Conservation (phyloP, 2,329 filamentous ascomycete species). For the Stemphylium beticola region DNA sequence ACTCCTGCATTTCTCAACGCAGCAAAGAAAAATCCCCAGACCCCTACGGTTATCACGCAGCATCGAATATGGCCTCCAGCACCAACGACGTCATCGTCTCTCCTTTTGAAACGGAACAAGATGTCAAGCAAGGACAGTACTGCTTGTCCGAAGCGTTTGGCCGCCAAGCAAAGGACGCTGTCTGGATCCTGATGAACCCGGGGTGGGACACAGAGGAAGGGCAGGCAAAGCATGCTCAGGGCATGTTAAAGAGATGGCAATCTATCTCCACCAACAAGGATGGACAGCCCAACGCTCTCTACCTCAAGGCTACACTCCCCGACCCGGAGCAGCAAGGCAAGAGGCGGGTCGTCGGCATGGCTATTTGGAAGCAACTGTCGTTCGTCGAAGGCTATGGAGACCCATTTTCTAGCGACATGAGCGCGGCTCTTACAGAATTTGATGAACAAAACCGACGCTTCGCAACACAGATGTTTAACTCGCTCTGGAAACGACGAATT, state of each 20-base stretch:
- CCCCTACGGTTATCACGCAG: background rate
- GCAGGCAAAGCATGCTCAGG: slow-evolving; percentile 42
- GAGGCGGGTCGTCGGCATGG: slow-evolving; percentile 56
- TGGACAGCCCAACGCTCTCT: slow-evolving; percentile 59
- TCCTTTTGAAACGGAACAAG: slow-evolving; percentile 29
- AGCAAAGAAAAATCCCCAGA: background rate
- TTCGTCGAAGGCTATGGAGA: slow-evolving; percentile 58
- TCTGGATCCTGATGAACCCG: slow-evolving; percentile 61
- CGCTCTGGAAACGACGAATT: slow-evolving; percentile 54
- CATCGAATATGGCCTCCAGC: slow-evolving; percentile 18
- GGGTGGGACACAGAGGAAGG: slow-evolving; percentile 62
- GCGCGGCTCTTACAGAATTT: slow-evolving; percentile 38
- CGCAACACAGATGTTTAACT: slow-evolving; percentile 52
- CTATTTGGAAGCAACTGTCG: slow-evolving; percentile 63
- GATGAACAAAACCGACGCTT: slow-evolving; percentile 57
- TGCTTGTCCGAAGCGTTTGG: slow-evolving; percentile 56
- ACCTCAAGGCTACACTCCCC: slow-evolving; percentile 61
- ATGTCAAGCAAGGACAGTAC: slow-evolving; percentile 38
- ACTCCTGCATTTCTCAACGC: background rate
- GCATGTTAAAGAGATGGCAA: slow-evolving; percentile 54
- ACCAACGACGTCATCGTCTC: slow-evolving; percentile 22
- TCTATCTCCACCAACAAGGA: slow-evolving; percentile 49
- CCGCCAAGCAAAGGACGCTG: slow-evolving; percentile 56
- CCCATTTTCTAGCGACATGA: slow-evolving; percentile 28
- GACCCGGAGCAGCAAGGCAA: slow-evolving; percentile 32